A percentile compares a stretch with the other conserved stretches of the same genome.
These are phyloP conservation scores for Brettanomyces anomalus DNA, from an alignment of 805 yeast species.

Conservation along the genomic window DNA sequence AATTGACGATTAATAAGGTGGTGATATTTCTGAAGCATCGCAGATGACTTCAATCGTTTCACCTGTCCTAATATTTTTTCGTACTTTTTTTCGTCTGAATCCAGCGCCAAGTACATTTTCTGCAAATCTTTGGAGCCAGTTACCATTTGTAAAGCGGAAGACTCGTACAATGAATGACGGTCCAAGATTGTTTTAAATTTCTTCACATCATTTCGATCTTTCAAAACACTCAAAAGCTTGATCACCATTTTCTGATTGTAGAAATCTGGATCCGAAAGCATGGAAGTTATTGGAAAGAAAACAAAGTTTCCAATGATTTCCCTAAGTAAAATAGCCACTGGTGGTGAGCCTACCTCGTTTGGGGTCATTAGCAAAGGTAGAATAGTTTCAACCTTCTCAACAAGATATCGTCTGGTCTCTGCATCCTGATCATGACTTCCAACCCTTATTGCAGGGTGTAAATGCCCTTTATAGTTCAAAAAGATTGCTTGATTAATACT, in stretches of 20 bases:
- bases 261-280: conserved; percentile 64
- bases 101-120: conserved; percentile 1
- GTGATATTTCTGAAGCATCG: conserved; percentile 40
- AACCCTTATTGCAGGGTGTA: conserved; percentile 50
- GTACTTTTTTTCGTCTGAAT: conserved; percentile 25
- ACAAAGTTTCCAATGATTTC: conserved; percentile 60
- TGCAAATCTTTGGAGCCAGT: background rate
- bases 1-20: conserved; percentile 39
- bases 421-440: conserved; percentile 27
- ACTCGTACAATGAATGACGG: conserved; percentile 39
- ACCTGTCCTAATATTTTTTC: conserved; percentile 28
- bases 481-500: conserved; percentile 30
- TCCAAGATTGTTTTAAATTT: conserved; percentile 62
- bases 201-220: conserved; percentile 67
- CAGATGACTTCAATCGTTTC: conserved; percentile 24
- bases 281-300: conserved; percentile 38
- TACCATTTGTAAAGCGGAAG: background rate
- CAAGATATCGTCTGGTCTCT: conserved; percentile 42
- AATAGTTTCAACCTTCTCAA: conserved; percentile 31
- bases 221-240: conserved; percentile 52
- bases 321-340: conserved; percentile 41
- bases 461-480: conserved; percentile 37
- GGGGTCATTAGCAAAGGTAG: conserved; percentile 43
- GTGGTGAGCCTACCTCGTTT: conserved; percentile 36
- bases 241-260: conserved; percentile 61